Evolutionary conservation across 2,329 filamentous ascomycete species (phyloP).

Genomic region (Colletotrichum sp.): DNA sequence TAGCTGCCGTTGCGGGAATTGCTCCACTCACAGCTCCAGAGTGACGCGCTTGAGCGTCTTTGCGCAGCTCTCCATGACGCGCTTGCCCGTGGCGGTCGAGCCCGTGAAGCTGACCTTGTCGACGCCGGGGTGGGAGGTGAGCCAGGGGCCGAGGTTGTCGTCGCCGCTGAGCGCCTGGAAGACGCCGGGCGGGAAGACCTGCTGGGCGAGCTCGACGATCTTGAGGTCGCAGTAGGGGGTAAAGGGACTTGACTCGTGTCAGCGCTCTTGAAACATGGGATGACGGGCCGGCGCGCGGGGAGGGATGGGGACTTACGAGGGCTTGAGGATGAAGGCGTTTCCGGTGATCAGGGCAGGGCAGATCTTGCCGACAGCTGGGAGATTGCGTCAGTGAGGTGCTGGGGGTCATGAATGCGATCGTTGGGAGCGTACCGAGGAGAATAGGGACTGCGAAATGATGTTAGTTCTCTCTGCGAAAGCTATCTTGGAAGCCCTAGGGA

Average conservation of each 20-base stretch:
- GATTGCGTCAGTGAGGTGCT: not conserved
- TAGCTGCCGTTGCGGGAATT: slow-evolving; percentile 19
- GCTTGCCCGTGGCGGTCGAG: slow-evolving; percentile 64
- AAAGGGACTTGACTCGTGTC: slow-evolving; percentile 42
- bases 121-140: slow-evolving; percentile 64
- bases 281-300: not conserved
- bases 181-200: slow-evolving; percentile 67
- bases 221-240: slow-evolving; percentile 65
- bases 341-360: slow-evolving; percentile 62
- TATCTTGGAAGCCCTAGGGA: slow-evolving; percentile 27
- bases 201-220: slow-evolving; percentile 60
- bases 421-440: not conserved
- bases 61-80: slow-evolving; percentile 61
- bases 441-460: not conserved
- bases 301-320: slow-evolving; percentile 36
- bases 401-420: not conserved
- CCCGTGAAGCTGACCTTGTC: slow-evolving; percentile 71
- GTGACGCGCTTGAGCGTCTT: slow-evolving; percentile 65
- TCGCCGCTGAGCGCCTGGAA: slow-evolving; percentile 65
- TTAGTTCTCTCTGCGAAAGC: not conserved
- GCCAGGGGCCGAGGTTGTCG: slow-evolving; percentile 63
- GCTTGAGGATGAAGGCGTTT: slow-evolving; percentile 62
- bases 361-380: slow-evolving; percentile 54
- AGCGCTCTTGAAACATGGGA: not conserved
- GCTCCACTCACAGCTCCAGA: slow-evolving; percentile 52